These are phyloP conservation scores for Luffa aegyptiaca DNA, from an alignment of 306 rosid species.

Conservation along the genomic window DNA sequence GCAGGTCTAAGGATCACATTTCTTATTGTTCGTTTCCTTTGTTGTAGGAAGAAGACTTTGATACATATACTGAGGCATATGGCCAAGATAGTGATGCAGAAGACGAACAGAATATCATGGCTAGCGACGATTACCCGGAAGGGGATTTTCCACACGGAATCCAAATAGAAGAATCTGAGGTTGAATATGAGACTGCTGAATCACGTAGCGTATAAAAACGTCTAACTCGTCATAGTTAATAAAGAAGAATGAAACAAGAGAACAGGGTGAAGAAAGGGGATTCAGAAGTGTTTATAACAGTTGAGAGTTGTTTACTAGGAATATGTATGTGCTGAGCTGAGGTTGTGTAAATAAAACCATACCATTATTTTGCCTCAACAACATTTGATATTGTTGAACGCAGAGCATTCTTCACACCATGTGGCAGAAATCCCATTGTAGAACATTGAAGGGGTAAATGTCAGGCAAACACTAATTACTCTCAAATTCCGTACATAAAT, in stretches of 20 bases:
- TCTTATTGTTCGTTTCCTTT: background rate
- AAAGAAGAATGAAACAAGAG: background rate
- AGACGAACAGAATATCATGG: constrained; percentile 14
- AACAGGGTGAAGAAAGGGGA: background rate
- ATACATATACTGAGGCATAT: constrained; percentile 39
- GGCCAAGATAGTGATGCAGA: constrained; percentile 23
- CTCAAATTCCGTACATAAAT: background rate
- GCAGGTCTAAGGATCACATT: background rate
- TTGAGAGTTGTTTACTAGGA: background rate
- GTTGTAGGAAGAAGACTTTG: constrained; percentile 20
- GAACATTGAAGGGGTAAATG: background rate
- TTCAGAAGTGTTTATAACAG: background rate
- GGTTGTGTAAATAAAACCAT: background rate
- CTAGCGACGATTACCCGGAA: background rate
- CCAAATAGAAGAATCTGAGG: constrained; percentile 21
- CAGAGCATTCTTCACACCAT: background rate
- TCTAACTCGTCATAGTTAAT: background rate
- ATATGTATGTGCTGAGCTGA: background rate
- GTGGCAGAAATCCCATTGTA: background rate
- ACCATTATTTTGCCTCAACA: background rate
- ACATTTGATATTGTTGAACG: background rate
- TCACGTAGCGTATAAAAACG: background rate
- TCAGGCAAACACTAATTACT: background rate
- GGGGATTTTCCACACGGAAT: background rate
- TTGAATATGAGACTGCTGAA: background rate